Base-by-base conservation (phyloP, 1,284 basidiomycete species). In the Rugiboletus extremiorientalis region DNA sequence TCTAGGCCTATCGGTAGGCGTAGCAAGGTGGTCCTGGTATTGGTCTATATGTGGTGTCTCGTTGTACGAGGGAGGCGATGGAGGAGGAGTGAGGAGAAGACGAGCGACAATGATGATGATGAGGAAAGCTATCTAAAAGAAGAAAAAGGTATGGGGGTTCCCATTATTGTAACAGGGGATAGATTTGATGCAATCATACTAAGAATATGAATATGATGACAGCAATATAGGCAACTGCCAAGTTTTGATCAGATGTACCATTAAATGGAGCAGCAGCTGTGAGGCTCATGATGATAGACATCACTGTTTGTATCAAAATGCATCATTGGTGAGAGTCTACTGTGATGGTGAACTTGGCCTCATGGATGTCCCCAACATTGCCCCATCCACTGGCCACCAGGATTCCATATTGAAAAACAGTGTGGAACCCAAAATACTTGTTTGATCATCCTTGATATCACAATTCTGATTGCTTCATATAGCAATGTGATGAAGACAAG, bases 391-490 rank as follows among this genome's bases (percentile, higher is more conserved):
- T 89, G 0, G 86, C 85, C 3, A 82, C 79, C 1, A 89, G 65
- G 42, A 93, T 83, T 0, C 84, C 86, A 60, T 81, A 80, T 46
- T 87, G 77, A 65, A 93, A n/a, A 93, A 37, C 89, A 82, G 60
- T 85, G 82, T 0, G 91, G 91, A 2, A 92, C 88, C 83, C 87
- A 92, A 65, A 89, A 91, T 44, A 91, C 65, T 63, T 85, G 82
- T 49, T 82, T 80, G 42, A 86, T 75, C 15, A 84, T 55, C 76
- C 79, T 85, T 0, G 85, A 84, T 14, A 88, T 72, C 1, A 74
- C 18, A 4, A 84, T 69, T 1, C 88, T 87, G 9, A 86, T 70
- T 1, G 66, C 64, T 59, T 83, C 78, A 56, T 87, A 88, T 6
- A 83, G 55, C 4, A 82, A 33, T 4, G 80, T 83, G 20, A 86